Evolutionary conservation across 1,139 yeast genomes (phyloP), one percentile per base, ranked within the genome.

Genomic region (Candida freyschussii): DNA sequence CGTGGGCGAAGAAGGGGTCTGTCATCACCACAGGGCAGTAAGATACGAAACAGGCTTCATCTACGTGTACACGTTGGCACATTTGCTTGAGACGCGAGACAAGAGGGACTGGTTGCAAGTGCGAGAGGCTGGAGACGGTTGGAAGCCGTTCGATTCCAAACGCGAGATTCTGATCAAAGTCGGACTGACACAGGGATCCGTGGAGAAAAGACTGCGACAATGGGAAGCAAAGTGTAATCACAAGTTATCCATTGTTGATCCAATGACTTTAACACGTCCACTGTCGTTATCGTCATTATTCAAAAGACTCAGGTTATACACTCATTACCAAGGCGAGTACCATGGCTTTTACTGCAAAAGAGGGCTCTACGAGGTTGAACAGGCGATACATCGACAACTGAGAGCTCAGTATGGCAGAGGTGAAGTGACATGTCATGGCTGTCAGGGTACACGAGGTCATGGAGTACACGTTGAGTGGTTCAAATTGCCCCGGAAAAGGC

Each of bases 401-500:
- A 47, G 66, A 13, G 30, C 39, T 3, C 41, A 36, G 19, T 72
- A 63, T 42, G 78, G 77, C 0, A 51, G 53, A 27, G 77, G 77
- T 1, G 60, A 60, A 30, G 57, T 67, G 4, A 55, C 49, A 23
- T 75, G 74, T 45, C 57, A 55, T 24, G 69, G 65, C 3, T 67
- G 73, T 47, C 40, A 50, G 21, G 45, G 41, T 11, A 49, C 47
- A 11, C 35, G 36, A 15, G 43, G 35, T 15, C 34, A 41, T 10
- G 65, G 57, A 27, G 55, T 71, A 7, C 83, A 76, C 47, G 60
- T 62, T 10, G 83, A 76, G 44, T 76, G 82, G 82, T 76, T 75
- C 43, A 50, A 72, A 18, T 55, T 76, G 0, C 78, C 78, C 0
- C 64, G 74, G 40, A 49, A 42, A 14, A 66, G 66, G 7, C 32